A percentile compares a stretch with the other conserved stretches of the same genome.
Conservation (phyloP, 2,329 filamentous ascomycete species). For the Diaporthe batatas region DNA sequence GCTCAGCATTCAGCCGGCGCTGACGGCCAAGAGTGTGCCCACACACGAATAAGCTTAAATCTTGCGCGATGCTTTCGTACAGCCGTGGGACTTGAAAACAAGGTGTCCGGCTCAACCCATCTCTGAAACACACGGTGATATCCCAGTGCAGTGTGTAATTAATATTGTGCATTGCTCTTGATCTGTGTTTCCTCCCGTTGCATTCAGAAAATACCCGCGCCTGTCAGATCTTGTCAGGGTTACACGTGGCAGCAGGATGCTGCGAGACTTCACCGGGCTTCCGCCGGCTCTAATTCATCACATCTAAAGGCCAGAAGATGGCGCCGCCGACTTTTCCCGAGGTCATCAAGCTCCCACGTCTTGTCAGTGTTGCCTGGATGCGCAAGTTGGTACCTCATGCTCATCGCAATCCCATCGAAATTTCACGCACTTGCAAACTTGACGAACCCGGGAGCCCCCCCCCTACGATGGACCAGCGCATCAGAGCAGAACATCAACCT, state of each 20-base stretch:
- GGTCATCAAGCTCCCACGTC: background rate
- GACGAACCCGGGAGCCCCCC: too few species aligned
- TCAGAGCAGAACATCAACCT: background rate
- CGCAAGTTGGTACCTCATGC: background rate
- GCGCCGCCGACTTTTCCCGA: background rate
- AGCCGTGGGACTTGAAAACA: background rate
- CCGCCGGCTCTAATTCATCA: background rate
- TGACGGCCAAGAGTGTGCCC: slow-evolving; percentile 6
- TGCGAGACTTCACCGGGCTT: background rate
- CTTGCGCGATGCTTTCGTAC: slow-evolving; percentile 26
- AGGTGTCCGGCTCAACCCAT: background rate
- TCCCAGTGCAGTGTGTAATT: background rate
- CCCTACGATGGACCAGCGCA: background rate
- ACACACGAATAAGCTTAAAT: slow-evolving; percentile 32
- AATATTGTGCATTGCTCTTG: background rate
- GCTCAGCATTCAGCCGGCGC: slow-evolving; percentile 26
- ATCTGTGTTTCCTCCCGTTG: background rate
- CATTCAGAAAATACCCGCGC: background rate
- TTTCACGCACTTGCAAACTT: background rate
- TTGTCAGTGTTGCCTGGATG: background rate
- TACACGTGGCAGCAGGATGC: too few species aligned
- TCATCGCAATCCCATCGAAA: background rate
- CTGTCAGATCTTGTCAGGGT: too few species aligned
- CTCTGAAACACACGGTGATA: background rate
- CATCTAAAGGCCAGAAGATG: too few species aligned